A percentile compares a stretch with the other conserved stretches of the same genome.
These are phyloP conservation scores for Aspergillus coremiiformis DNA, from an alignment of 495 filamentous ascomycete species.

Conservation along the genomic window DNA sequence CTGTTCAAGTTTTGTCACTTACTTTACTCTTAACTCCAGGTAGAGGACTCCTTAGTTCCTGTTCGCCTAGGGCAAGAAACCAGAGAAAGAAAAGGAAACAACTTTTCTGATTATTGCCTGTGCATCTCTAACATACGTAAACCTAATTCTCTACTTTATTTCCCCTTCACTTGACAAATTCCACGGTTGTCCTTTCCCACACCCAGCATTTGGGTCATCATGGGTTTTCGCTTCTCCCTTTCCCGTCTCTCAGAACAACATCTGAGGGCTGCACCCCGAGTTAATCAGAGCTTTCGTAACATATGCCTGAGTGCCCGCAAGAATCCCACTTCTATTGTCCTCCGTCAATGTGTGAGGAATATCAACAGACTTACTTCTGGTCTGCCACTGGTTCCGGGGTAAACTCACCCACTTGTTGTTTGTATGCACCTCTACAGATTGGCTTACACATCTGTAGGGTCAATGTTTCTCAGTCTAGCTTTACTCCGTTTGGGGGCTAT, in stretches of 20 bases:
- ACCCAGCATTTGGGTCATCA: constrained; percentile 14
- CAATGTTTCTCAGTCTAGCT: constrained; percentile 23
- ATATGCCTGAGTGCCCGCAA: constrained; percentile 7
- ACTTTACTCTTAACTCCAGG: background rate
- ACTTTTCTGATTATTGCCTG: background rate
- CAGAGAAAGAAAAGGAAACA: background rate
- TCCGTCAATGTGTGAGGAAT: constrained; percentile 1
- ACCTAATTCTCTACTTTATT: background rate
- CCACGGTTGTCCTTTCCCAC: background rate
- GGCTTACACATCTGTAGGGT: constrained; percentile 9
- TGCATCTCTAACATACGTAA: background rate
- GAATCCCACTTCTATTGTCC: constrained; percentile 11
- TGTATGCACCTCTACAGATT: background rate
- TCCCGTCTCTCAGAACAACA: constrained; percentile 32
- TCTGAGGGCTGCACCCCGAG: constrained; percentile 25
- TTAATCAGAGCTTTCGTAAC: constrained; percentile 15
- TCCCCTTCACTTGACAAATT: background rate
- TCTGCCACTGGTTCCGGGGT: constrained; percentile 27
- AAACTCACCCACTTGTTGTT: constrained; percentile 2
- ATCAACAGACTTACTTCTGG: constrained; percentile 16
- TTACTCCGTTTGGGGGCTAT: constrained; percentile 24
- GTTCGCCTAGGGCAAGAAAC: background rate
- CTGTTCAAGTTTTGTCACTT: constrained; percentile 12
- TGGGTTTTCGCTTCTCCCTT: constrained; percentile 39
- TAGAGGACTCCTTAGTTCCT: background rate